Percentiles rank a stretch among this genome's conserved stretches.
Conservation (phyloP, 1,139 yeast species). For the Nakaseomyces delphensis region DNA sequence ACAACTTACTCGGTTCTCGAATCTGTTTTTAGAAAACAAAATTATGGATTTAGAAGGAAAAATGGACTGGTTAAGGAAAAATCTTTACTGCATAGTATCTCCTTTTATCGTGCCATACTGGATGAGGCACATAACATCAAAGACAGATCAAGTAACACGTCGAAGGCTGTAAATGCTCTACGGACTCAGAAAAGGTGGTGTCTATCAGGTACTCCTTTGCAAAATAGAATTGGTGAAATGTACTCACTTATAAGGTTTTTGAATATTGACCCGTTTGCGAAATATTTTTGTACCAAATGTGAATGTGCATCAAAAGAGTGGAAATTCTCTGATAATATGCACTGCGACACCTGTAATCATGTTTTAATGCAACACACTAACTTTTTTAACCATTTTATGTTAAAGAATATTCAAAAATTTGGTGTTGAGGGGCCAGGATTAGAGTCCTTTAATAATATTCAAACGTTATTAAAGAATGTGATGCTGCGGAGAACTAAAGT, state of each 20-base stretch:
- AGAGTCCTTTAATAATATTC: slow-evolving; percentile 67
- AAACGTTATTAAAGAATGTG: slow-evolving; percentile 60
- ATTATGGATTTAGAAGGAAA: slow-evolving; percentile 72
- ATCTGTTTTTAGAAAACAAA: slow-evolving; percentile 74
- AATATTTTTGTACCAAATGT: slow-evolving; percentile 86
- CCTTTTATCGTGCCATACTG: slow-evolving; percentile 77
- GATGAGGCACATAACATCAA: slow-evolving; percentile 98
- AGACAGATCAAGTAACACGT: slow-evolving; percentile 86
- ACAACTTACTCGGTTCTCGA: slow-evolving; percentile 91
- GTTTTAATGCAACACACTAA: slow-evolving; percentile 91
- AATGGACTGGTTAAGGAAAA: slow-evolving; percentile 61
- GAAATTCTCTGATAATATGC: slow-evolving; percentile 73
- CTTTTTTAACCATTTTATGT: slow-evolving; percentile 88
- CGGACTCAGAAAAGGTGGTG: slow-evolving; percentile 76
- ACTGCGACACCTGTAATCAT: slow-evolving; percentile 82
- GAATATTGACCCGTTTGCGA: slow-evolving; percentile 75
- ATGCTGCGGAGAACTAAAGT: slow-evolving; percentile 92
- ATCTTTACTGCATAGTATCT: slow-evolving; percentile 64
- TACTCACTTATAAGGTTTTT: slow-evolving; percentile 82
- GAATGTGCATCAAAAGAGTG: slow-evolving; percentile 74
- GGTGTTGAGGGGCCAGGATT: slow-evolving; percentile 78
- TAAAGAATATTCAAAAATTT: slow-evolving; percentile 80
- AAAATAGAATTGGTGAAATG: slow-evolving; percentile 92
- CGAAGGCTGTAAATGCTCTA: slow-evolving; percentile 77
- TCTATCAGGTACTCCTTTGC: slow-evolving; percentile 90